phyloP scores from a whole-genome alignment of 345 rosid species.

The Arabis hirsuta region DNA sequence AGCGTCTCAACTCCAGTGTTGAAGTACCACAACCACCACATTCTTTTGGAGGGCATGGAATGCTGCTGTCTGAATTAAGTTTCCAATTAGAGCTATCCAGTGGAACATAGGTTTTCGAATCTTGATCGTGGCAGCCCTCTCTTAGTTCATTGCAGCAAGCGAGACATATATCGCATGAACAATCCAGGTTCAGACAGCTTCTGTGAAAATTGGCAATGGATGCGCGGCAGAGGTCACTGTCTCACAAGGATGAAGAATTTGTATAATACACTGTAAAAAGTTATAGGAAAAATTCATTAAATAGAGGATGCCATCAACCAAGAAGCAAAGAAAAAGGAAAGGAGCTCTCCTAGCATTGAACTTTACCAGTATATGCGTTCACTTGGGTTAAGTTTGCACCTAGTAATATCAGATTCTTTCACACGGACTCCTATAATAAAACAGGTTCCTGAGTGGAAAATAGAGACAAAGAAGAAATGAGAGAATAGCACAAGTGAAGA shows the following conservation, averaged over 20 bases:
- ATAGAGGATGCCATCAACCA: constrained; percentile 7
- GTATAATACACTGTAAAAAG: not conserved
- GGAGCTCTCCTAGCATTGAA: not conserved
- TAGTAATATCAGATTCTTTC: constrained; percentile 27
- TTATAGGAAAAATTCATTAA: not conserved
- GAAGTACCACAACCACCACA: constrained; percentile 66
- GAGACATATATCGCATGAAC: constrained; percentile 62
- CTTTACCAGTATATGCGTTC: constrained; percentile 41
- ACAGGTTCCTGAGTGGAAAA: not conserved
- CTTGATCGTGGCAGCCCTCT: constrained; percentile 43
- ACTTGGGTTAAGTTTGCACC: constrained; percentile 32
- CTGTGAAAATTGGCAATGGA: constrained; percentile 60
- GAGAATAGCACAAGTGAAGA: constrained; percentile 12
- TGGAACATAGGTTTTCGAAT: not conserved
- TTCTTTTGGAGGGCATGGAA: constrained; percentile 66
- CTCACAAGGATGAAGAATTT: not conserved
- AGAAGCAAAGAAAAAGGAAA: constrained; percentile 3
- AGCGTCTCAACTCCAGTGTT: constrained; percentile 55
- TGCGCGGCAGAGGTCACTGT: constrained; percentile 59
- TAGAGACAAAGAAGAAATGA: not conserved
- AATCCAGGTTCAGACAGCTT: constrained; percentile 51
- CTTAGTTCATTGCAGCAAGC: constrained; percentile 61
- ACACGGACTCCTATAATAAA: constrained; percentile 30
- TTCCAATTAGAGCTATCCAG: constrained; percentile 47
- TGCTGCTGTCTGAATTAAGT: constrained; percentile 53